Base-by-base conservation (phyloP, 2,329 filamentous ascomycete species). In the Aspergillus tamarii region DNA sequence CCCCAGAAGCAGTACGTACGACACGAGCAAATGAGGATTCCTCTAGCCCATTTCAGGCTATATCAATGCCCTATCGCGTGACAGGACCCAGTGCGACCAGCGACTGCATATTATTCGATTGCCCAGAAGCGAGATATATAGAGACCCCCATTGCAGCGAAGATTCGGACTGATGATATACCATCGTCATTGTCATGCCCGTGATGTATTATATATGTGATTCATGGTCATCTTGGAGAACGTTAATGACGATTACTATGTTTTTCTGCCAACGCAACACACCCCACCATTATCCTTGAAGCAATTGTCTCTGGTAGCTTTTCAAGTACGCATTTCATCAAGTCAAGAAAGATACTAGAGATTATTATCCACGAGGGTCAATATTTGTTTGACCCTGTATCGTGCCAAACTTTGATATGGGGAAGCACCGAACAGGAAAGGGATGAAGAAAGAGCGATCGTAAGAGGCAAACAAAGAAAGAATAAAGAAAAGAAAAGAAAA, bases 41-140 rank as follows among this genome's bases (percentile, higher is more conserved):
- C 12, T 34, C 32, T 14, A 41, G 34, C 46, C 43, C 28, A 32
- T 32, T 16, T 52, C 34, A n/a, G 48, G 26, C 48, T 16, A 43
- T 34, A 7, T n/a, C 32, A 34, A 30, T 52, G 32, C 39, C 30
- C 43, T 26, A 34, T 43, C 60, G 36, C 55, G 39, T 55, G 45
- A 60, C 48, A 32, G 34, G 9, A n/a, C 43, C 63, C 57, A 43
- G 55, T 58, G 67, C 66, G 65, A 68, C 63, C 32, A 48, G 19
- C 21, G 28, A 34, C 28, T 32, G 16, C 11, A 30, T 41, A 59
- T 50, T n/a, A 16, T 48, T 57, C 45, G 54, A 57, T 28, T 41
- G 50, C 63, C 63, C 57, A n/a, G 39, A 63, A 63, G 48, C 56
- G 45, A 55, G 60, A 60, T 54, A 56, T 46, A 34, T 59, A 59